These are phyloP conservation scores for Trypanosoma cruzi DNA, from an alignment of 208 protist species.

Conservation along the genomic window DNA sequence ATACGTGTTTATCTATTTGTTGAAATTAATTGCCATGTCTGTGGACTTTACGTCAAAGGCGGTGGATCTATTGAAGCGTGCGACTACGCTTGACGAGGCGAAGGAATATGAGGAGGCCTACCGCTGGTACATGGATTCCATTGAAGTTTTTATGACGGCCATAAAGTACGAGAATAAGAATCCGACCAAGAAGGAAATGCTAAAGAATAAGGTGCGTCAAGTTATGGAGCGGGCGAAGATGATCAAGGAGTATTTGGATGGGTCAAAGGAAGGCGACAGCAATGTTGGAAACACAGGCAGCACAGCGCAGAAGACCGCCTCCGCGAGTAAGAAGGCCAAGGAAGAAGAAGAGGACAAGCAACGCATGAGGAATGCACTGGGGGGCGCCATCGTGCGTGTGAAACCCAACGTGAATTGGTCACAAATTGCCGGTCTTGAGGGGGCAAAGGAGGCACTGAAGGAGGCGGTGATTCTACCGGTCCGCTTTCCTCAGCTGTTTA, in stretches of 20 bases:
- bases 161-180: conserved; percentile 97
- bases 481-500: conserved; percentile 94
- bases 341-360: conserved; percentile 93
- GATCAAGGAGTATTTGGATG: conserved; percentile 95
- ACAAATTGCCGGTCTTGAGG: conserved; percentile 91
- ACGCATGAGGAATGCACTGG: conserved; percentile 86
- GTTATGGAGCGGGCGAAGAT: conserved; percentile 96
- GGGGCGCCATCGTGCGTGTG: conserved; percentile 68
- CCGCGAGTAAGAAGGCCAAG: conserved; percentile 75
- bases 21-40: conserved; percentile 48
- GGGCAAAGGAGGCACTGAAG: conserved; percentile 91
- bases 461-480: conserved; percentile 93
- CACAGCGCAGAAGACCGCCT: conserved; percentile 61
- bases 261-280: conserved; percentile 56
- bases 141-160: conserved; percentile 95
- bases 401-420: conserved; percentile 91
- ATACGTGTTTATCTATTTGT: neutral
- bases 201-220: conserved; percentile 92
- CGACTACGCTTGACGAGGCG: conserved; percentile 83
- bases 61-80: conserved; percentile 94
- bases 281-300: conserved; percentile 29
- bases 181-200: conserved; percentile 91
- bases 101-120: conserved; percentile 96
- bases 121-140: conserved; percentile 92
- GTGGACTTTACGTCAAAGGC: conserved; percentile 95